phyloP scores from a whole-genome alignment of 2,329 filamentous ascomycete genomes.

The Diaporthe vaccinii region DNA sequence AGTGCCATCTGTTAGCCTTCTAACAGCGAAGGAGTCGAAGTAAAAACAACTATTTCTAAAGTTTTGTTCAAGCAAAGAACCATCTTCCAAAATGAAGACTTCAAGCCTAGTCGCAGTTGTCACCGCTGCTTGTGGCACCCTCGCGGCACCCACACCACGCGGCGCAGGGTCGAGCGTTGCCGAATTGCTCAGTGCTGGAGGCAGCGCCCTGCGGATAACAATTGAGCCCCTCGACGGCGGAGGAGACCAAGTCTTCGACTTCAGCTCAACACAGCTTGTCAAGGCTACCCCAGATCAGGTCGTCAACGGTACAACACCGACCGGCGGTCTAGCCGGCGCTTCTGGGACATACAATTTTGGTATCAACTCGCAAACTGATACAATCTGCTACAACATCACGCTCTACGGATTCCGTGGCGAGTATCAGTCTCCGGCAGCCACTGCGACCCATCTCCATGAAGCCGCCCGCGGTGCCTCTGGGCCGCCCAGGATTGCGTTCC shows the following conservation, averaged over 20 bases:
- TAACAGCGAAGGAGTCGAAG: no score
- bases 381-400: slow-evolving; percentile 58
- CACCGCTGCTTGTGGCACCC: not conserved
- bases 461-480: slow-evolving; percentile 57
- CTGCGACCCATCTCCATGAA: slow-evolving; percentile 65
- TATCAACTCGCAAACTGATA: slow-evolving; percentile 56
- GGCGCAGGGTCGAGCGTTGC: not conserved
- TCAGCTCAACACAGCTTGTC: slow-evolving; percentile 61
- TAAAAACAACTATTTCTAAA: not conserved
- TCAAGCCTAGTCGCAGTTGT: not conserved
- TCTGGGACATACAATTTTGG: slow-evolving; percentile 62
- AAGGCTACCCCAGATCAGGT: slow-evolving; percentile 62
- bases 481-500: slow-evolving; percentile 61
- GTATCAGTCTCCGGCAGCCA: slow-evolving; percentile 59
- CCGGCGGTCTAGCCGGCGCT: slow-evolving; percentile 54
- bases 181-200: not conserved
- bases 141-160: slow-evolving; percentile 5
- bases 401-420: slow-evolving; percentile 59
- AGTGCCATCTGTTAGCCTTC: no score
- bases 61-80: not conserved
- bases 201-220: not conserved
- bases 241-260: slow-evolving; percentile 45
- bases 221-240: not conserved
- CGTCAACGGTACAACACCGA: slow-evolving; percentile 53
- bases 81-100: not conserved